phyloP scores from a whole-genome alignment of 208 protist genomes.

The Leishmania amazonensis region DNA sequence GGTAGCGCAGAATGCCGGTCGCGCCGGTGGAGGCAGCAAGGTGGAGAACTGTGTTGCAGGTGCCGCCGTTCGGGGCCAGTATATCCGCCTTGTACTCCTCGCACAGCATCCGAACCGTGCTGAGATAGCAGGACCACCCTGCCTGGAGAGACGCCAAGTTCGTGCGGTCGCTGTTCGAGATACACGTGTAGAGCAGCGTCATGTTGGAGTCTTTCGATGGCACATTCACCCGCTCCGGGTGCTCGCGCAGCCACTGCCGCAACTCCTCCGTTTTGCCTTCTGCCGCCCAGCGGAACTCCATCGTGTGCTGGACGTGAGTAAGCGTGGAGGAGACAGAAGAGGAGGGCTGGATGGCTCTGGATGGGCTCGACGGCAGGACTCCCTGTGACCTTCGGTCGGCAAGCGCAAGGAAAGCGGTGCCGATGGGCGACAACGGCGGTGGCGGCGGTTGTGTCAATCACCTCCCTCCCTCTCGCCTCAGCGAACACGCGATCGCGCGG shows the following conservation, averaged over 20 bases:
- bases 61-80: conserved; percentile 47
- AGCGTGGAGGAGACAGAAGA: not conserved
- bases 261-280: conserved; percentile 51
- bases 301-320: not conserved
- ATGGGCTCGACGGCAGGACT: too few relatives aligned
- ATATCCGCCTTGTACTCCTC: conserved; percentile 69
- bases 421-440: not conserved
- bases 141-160: conserved; percentile 26
- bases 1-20: conserved; percentile 39
- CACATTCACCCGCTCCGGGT: conserved; percentile 59
- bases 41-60: conserved; percentile 56
- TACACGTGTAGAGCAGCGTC: conserved; percentile 56
- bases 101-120: conserved; percentile 54
- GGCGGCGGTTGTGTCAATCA: not conserved
- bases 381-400: too few relatives aligned
- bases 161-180: conserved; percentile 28
- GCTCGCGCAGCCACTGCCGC: conserved; percentile 46
- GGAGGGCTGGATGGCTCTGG: too few relatives aligned
- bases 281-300: conserved; percentile 54
- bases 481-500: not conserved
- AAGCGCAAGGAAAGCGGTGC: not conserved
- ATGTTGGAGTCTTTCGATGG: conserved; percentile 31
- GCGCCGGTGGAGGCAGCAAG: conserved; percentile 34
- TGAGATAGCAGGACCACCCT: conserved; percentile 27
- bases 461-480: not conserved